phyloP scores from a whole-genome alignment of 495 filamentous ascomycete species.

The Tuber umbilicatum region DNA sequence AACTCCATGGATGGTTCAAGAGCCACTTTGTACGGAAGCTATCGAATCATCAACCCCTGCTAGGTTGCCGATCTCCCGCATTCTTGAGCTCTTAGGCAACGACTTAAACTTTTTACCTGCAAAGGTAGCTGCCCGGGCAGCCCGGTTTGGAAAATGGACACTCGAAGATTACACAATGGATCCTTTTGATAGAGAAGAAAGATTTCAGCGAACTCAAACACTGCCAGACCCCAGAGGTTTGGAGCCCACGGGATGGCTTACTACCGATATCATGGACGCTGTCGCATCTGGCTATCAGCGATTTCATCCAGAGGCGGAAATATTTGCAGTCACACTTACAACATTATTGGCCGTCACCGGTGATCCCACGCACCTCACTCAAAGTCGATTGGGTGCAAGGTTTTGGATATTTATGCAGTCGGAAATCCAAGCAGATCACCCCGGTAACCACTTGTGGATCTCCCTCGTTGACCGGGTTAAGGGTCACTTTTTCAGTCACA shows the following conservation, averaged over 20 bases:
- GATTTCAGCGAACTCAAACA: too few relatives aligned
- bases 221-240: too few relatives aligned
- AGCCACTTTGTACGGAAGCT: too few relatives aligned
- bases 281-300: not conserved
- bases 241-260: too few relatives aligned
- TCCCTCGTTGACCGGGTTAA: not conserved
- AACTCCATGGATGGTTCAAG: too few relatives aligned
- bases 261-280: too few relatives aligned
- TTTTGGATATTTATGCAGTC: slow-evolving; percentile 19
- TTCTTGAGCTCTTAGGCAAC: not conserved
- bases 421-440: not conserved
- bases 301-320: not conserved
- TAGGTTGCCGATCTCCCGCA: not conserved
- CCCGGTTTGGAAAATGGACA: not conserved
- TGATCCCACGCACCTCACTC: not conserved
- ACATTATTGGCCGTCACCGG: not conserved
- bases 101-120: not conserved
- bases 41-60: not conserved
- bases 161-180: too few relatives aligned
- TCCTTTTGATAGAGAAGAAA: too few relatives aligned
- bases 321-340: not conserved
- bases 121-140: not conserved
- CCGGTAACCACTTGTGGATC: not conserved
- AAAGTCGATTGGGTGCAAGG: not conserved
- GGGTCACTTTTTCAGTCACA: not conserved